phyloP scores from a whole-genome alignment of 306 rosid genomes.

The Cucurbita moschata region DNA sequence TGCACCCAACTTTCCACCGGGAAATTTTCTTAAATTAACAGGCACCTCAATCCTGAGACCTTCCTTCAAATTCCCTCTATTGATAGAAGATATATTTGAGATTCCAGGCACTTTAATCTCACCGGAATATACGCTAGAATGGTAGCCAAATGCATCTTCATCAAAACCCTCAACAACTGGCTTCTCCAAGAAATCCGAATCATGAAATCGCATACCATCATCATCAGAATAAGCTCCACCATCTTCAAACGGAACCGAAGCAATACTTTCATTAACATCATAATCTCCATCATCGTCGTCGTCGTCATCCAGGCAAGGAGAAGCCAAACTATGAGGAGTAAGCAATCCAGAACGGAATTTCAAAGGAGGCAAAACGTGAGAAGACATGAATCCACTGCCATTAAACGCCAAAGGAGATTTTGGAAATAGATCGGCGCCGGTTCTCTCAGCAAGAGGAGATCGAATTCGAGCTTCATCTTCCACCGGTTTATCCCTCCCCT shows the following conservation, averaged over 20 bases:
- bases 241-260: conserved; percentile 28
- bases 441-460: conserved; percentile 50
- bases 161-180: conserved; percentile 15
- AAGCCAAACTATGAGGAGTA: conserved; percentile 27
- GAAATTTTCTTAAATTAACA: conserved; percentile 36
- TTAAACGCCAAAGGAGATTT: conserved; percentile 34
- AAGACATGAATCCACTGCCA: conserved; percentile 18
- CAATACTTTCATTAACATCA: conserved; percentile 27
- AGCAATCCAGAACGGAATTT: conserved; percentile 52
- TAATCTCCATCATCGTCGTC: conserved; percentile 20
- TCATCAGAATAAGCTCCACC: conserved; percentile 37
- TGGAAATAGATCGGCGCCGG: conserved; percentile 23
- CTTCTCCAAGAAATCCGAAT: too few species aligned
- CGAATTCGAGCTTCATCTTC: conserved; percentile 23
- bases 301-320: conserved; percentile 13
- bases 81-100: conserved; percentile 18
- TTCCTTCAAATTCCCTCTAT: conserved; percentile 40
- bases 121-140: not conserved
- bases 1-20: conserved; percentile 47
- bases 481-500: conserved; percentile 35
- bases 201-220: conserved; percentile 18
- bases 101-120: conserved; percentile 5
- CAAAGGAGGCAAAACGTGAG: conserved; percentile 56
- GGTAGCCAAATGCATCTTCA: conserved; percentile 33
- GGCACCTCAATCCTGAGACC: conserved; percentile 55